Evolutionary conservation across 495 filamentous ascomycete genomes (phyloP), one percentile per base, ranked within the genome.

Genomic region (Patellaria atrata): DNA sequence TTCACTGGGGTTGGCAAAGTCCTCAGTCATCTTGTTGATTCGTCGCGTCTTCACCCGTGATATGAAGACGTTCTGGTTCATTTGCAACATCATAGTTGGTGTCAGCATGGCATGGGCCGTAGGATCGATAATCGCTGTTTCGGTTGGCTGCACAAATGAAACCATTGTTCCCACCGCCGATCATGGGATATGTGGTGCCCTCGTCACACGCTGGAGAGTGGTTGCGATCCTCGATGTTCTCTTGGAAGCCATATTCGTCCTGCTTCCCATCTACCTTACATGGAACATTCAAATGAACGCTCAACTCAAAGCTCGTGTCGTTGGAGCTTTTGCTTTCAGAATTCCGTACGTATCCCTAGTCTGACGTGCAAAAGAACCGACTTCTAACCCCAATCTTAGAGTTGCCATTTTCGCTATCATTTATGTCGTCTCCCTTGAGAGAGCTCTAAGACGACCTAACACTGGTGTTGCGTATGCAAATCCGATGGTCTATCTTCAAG

Each of bases 11-110:
- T 19, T 52, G 9, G 33, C 51, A 15, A 54, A 54, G 41, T 45
- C 33, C 31, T 51, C 51, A 1, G 36, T 48, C 23, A 23, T 54
- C 1, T 38, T 41, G n/a, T 47, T 54, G n/a, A 21, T 49, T 16
- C 45, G 41, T 13, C 40, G 51, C 17, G 30, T 54, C 27, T 49
- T 51, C 32, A 35, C 22, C 6, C 24, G 33, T 14, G 38, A 43
- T 23, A 30, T 27, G 18, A 31, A 34, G 30, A 35, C 19, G 18
- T 21, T 13, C 40, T 4, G 30, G 12, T 18, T 37, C 13, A 18
- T 37, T 14, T 51, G 45, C 43, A 42, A 48, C 21, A 27, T 51
- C 18, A n/a, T 34, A 4, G 25, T 44, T 4, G 48, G 33, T 1
- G n/a, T 49, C 11, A 30, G 38, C 21, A 33, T 22, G 5, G 24